Evolutionary conservation across 805 yeast species (phyloP).

Genomic region (Metschnikowia shivogae): DNA sequence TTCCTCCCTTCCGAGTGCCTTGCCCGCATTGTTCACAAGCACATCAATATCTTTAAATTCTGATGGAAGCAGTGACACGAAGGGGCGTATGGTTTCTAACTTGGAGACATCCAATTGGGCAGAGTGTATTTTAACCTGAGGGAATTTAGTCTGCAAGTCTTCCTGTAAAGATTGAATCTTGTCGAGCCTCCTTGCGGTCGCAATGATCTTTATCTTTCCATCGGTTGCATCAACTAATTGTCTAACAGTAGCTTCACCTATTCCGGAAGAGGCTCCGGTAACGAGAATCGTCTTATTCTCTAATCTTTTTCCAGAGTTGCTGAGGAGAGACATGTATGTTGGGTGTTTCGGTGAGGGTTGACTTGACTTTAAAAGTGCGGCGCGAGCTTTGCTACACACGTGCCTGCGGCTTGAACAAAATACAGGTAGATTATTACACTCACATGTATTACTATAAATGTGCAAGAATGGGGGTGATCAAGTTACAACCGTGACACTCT

Average conservation of each 20-base stretch:
- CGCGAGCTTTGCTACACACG: neutral
- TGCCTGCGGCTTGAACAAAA: neutral
- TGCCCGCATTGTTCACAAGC: slow-evolving; percentile 68
- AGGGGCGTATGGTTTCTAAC: slow-evolving; percentile 42
- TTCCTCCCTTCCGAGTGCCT: slow-evolving; percentile 72
- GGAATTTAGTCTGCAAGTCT: slow-evolving; percentile 45
- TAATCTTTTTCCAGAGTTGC: slow-evolving; percentile 73
- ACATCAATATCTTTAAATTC: slow-evolving; percentile 64
- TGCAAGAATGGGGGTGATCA: slow-evolving; percentile 7
- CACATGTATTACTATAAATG: slow-evolving; percentile 18
- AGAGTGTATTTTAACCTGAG: slow-evolving; percentile 55
- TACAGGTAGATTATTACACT: slow-evolving; percentile 13
- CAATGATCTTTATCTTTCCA: slow-evolving; percentile 65
- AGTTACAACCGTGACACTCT: slow-evolving; percentile 20
- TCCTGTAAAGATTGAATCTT: slow-evolving; percentile 48
- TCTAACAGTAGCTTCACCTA: slow-evolving; percentile 90
- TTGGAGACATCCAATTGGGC: slow-evolving; percentile 45
- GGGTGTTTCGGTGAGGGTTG: neutral
- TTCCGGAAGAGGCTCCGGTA: slow-evolving; percentile 95
- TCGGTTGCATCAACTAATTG: slow-evolving; percentile 79
- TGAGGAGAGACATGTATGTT: neutral
- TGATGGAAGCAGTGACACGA: slow-evolving; percentile 50
- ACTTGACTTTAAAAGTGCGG: neutral
- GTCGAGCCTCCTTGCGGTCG: slow-evolving; percentile 75
- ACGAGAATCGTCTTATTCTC: slow-evolving; percentile 75